phyloP scores from a whole-genome alignment of 2,329 filamentous ascomycete species.

The Exserohilum turcica region DNA sequence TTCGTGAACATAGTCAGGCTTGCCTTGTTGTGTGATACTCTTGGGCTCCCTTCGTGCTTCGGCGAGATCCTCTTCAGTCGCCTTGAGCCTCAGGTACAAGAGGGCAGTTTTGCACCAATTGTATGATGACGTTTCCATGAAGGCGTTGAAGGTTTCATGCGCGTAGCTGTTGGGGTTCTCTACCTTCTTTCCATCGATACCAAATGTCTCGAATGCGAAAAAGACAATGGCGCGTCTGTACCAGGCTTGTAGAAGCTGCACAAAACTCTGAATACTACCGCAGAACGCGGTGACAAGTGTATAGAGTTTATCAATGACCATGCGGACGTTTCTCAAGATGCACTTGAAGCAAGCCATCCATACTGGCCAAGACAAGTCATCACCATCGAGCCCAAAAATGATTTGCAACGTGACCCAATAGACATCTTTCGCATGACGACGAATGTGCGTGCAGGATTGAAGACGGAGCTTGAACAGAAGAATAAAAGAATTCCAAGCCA shows the following conservation, averaged over 20 bases:
- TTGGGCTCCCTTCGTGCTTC: background rate
- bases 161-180: background rate
- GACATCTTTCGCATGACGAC: background rate
- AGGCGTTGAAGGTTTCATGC: background rate
- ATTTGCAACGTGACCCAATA: background rate
- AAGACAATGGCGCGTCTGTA: background rate
- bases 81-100: background rate
- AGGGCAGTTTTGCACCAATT: background rate
- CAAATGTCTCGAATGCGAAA: background rate
- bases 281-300: background rate
- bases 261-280: background rate
- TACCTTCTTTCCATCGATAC: background rate
- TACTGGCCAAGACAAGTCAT: background rate
- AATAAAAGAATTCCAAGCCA: background rate
- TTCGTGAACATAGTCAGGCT: background rate
- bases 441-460: background rate
- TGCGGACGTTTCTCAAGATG: background rate
- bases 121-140: background rate
- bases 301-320: background rate
- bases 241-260: background rate
- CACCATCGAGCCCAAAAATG: background rate
- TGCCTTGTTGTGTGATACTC: background rate
- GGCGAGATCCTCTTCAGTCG: background rate
- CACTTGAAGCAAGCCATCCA: background rate
- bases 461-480: background rate